A percentile compares a stretch with the other conserved stretches of the same genome.
These are phyloP conservation scores for Cylindrotheca closterium DNA, from an alignment of 108 stramenopile genomes.

Conservation along the genomic window DNA sequence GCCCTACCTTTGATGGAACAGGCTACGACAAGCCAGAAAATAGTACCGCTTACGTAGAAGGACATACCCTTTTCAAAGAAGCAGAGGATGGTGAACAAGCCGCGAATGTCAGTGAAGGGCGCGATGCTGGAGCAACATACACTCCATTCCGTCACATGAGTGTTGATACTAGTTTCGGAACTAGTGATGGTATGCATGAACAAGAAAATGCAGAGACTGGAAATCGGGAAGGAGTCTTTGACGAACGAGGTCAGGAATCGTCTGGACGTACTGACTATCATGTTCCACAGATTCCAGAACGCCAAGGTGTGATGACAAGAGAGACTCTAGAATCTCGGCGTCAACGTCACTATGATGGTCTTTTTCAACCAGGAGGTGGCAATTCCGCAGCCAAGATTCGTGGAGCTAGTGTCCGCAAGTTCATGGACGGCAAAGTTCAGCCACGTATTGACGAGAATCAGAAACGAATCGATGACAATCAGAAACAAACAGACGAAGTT, in stretches of 20 bases:
- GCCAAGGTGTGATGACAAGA: background rate
- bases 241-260: background rate
- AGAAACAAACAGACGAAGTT: background rate
- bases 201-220: background rate
- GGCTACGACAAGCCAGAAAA: conserved; percentile 11
- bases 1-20: conserved; percentile 27
- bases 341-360: background rate
- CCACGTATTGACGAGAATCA: background rate
- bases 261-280: no score
- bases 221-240: no score
- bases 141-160: background rate
- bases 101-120: background rate
- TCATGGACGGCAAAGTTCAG: background rate
- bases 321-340: background rate
- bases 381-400: background rate
- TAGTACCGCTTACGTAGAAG: conserved; percentile 14
- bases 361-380: background rate
- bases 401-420: background rate
- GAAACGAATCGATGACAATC: background rate
- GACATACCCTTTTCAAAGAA: conserved; percentile 8
- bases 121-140: conserved; percentile 7
- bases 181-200: background rate
- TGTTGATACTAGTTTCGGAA: background rate
- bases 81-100: conserved; percentile 8
- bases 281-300: no score